Percentiles rank a stretch among this genome's conserved stretches.
Evolutionary conservation across 2,329 filamentous ascomycete genomes (phyloP).

Genomic region (Calonectria pteridis): DNA sequence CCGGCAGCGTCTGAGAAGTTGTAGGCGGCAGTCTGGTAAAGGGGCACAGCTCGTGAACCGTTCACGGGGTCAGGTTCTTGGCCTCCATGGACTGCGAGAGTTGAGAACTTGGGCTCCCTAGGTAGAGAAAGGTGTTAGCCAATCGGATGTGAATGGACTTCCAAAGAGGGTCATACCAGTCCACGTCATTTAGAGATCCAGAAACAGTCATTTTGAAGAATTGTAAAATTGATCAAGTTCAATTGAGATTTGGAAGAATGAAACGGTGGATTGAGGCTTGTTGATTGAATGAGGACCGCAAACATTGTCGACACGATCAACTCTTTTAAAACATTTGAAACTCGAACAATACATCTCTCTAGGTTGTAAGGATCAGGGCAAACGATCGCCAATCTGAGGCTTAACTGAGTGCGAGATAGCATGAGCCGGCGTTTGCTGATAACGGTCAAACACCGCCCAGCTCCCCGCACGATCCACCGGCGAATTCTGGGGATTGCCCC

Average conservation of each 20-base stretch:
- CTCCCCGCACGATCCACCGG: background rate
- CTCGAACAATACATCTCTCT: background rate
- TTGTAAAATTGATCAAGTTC: background rate
- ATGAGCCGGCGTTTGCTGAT: background rate
- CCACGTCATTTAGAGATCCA: conserved; percentile 7
- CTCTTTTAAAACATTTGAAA: background rate
- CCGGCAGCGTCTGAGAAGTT: conserved; percentile 88
- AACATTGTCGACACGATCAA: background rate
- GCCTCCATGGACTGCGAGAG: conserved; percentile 87
- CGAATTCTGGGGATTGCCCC: background rate
- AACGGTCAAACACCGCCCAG: background rate
- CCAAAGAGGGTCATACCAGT: background rate
- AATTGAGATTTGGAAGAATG: background rate
- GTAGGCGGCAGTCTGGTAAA: conserved; percentile 79
- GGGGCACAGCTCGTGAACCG: conserved; percentile 90
- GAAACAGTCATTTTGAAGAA: conserved; percentile 1
- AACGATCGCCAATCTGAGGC: background rate
- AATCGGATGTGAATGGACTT: background rate
- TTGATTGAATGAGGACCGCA: background rate
- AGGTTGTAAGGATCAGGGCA: background rate
- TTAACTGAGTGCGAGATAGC: background rate
- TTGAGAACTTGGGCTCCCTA: conserved; percentile 74
- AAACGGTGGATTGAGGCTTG: background rate
- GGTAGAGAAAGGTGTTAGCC: background rate
- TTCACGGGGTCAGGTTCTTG: conserved; percentile 79